Percentiles rank a stretch among this genome's conserved stretches.
These are phyloP conservation scores for Pleodorina starrii DNA, from an alignment of 139 green algal genomes.

Conservation along the genomic window DNA sequence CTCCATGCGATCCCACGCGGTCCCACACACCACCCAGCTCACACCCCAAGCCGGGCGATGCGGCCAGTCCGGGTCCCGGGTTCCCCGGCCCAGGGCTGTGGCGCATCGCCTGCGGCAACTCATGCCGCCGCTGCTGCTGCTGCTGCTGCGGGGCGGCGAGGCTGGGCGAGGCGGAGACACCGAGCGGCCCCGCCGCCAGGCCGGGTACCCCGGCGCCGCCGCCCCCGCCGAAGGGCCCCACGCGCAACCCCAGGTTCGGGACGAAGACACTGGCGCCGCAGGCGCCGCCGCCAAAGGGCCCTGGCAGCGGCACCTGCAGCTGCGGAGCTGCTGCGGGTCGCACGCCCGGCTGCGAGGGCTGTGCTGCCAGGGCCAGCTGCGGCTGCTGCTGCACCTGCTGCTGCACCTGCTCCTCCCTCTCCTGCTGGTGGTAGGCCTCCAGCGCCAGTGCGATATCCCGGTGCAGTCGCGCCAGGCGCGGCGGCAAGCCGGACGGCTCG, in stretches of 20 bases:
- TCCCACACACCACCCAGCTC: too few relatives aligned
- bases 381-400: not conserved
- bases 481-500: too few relatives aligned
- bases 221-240: not conserved
- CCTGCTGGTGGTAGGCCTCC: not conserved
- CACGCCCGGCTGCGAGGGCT: not conserved
- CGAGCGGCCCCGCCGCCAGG: not conserved
- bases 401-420: not conserved
- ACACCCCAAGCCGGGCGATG: too few relatives aligned
- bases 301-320: not conserved
- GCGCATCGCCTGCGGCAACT: not conserved
- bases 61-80: too few relatives aligned
- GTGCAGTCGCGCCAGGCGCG: not conserved
- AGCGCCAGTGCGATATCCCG: not conserved
- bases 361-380: not conserved
- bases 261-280: not conserved
- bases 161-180: not conserved
- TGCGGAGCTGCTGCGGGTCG: not conserved
- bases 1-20: too few relatives aligned
- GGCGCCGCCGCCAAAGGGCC: not conserved
- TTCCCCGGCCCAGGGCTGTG: not conserved
- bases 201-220: not conserved
- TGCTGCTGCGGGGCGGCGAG: not conserved
- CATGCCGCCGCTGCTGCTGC: not conserved
- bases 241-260: not conserved